Conservation (phyloP, 2,329 filamentous ascomycete genomes). For the Hymenoscyphus fructigenus region DNA sequence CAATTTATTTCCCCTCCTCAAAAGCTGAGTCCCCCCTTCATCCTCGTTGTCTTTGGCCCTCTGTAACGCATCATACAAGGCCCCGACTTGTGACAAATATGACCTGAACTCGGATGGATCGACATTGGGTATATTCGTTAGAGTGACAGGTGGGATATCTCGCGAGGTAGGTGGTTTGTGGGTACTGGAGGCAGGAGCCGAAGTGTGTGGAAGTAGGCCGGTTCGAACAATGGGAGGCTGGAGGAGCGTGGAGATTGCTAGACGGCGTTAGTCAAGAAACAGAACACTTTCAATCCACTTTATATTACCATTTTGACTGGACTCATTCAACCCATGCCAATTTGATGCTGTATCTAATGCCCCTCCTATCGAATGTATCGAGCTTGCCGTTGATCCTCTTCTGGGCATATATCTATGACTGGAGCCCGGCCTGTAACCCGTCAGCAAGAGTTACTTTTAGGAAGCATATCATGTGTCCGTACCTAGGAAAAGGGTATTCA, state of each 20-base stretch:
- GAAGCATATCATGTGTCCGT: constrained; percentile 11
- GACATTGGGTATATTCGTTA: constrained; percentile 84
- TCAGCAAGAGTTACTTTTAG: constrained; percentile 40
- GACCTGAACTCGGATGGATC: constrained; percentile 77
- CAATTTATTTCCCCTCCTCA: constrained; percentile 35
- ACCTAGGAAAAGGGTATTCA: constrained; percentile 57
- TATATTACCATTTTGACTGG: constrained; percentile 88
- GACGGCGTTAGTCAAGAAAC: constrained; percentile 87
- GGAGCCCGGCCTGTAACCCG: constrained; percentile 30
- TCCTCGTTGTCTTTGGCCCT: constrained; percentile 77
- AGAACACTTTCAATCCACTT: neutral
- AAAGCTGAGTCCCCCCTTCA: constrained; percentile 46
- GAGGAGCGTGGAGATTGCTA: constrained; percentile 94
- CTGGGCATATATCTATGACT: constrained; percentile 50
- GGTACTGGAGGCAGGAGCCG: constrained; percentile 65
- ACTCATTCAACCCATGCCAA: constrained; percentile 63
- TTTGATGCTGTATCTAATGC: constrained; percentile 67
- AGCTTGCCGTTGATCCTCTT: constrained; percentile 83
- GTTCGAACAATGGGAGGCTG: constrained; percentile 88
- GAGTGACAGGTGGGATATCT: constrained; percentile 90
- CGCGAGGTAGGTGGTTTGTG: constrained; percentile 81
- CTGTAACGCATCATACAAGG: constrained; percentile 84
- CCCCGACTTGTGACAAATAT: constrained; percentile 82
- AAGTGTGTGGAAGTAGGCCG: constrained; percentile 76
- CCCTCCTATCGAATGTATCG: constrained; percentile 80